These are phyloP conservation scores for Fraxinus anomala DNA, from an alignment of 257 asterid genomes.

Conservation along the genomic window DNA sequence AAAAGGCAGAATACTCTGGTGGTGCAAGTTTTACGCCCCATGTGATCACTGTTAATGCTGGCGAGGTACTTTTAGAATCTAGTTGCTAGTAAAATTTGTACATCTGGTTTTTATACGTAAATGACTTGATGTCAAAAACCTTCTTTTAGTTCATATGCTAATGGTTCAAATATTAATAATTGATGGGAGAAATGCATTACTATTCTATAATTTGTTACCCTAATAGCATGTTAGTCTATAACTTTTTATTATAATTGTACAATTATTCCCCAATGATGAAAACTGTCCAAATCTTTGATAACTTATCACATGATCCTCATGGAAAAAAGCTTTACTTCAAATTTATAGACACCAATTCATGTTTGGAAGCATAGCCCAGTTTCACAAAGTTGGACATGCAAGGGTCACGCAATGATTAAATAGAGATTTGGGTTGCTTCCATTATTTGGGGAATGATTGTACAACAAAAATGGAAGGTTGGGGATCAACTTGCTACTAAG, in stretches of 20 bases:
- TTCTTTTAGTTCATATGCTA: background rate
- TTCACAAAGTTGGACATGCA: background rate
- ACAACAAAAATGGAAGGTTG: background rate
- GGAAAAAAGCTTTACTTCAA: background rate
- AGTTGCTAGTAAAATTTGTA: background rate
- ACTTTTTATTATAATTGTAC: background rate
- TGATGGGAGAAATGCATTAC: background rate
- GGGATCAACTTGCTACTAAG: background rate
- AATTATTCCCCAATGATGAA: background rate
- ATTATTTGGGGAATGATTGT: background rate
- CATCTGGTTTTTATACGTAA: background rate
- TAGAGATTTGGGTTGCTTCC: background rate
- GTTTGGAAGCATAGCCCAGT: background rate
- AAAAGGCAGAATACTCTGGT: slow-evolving; percentile 39
- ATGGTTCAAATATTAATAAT: background rate
- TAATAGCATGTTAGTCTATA: background rate
- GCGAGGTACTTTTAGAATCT: slow-evolving; percentile 57
- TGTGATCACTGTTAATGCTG: slow-evolving; percentile 70
- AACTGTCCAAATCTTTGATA: background rate
- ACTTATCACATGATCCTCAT: background rate
- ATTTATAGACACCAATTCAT: background rate
- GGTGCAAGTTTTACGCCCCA: slow-evolving; percentile 80
- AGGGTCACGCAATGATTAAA: no score
- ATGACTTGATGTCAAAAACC: background rate
- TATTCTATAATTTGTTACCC: background rate